Base-by-base conservation (phyloP, 2,329 filamentous ascomycete species). In the Sporothrix mexicana region DNA sequence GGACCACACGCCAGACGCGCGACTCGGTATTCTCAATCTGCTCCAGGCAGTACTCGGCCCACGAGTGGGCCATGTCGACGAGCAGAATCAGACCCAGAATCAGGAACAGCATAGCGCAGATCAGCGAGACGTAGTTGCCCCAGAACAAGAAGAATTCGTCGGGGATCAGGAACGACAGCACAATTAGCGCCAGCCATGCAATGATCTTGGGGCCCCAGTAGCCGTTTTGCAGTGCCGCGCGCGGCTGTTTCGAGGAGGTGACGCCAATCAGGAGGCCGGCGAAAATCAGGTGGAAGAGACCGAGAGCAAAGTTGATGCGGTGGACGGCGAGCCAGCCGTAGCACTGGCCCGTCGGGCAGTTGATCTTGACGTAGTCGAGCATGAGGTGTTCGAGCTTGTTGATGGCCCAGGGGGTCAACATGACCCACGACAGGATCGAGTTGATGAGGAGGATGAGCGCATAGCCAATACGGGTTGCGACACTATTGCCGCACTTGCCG, bases 381-480 rank as follows among this genome's bases (percentile, higher is more conserved):
- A 94, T 96, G 71, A 98, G 86, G 76, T 97, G 90, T 83, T 98
- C 91, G 6, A 99, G 87, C 81, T 98, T 98, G 79, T 97, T 93
- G 80, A 99, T 93, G 47, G 96, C 96, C 96, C 96, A 99, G 70
- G 94, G 93, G 25, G 96, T 99, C 84, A 99, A 94, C 94, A 98
- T 97, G 77, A 99, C 93, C 96, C 96, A 99, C 49, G 96, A 95
- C 69, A 98, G 82, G 76, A 98, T 97, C 73, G 95, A 98, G 87
- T 99, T 99, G 82, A 98, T 84, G 77, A 99, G 90, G 72, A 99
- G 92, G 75, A 99, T 92, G 79, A 98, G 89, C 76, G 96, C 95
- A 81, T 97, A 98, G 79, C 93, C 95, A 84, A 98, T 97, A 85
- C 96, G 93, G 77, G 96, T 99, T 72, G 95, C 95, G 84, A 98